phyloP scores from a whole-genome alignment of 106 monocot species.

The Dendrobium officinale region DNA sequence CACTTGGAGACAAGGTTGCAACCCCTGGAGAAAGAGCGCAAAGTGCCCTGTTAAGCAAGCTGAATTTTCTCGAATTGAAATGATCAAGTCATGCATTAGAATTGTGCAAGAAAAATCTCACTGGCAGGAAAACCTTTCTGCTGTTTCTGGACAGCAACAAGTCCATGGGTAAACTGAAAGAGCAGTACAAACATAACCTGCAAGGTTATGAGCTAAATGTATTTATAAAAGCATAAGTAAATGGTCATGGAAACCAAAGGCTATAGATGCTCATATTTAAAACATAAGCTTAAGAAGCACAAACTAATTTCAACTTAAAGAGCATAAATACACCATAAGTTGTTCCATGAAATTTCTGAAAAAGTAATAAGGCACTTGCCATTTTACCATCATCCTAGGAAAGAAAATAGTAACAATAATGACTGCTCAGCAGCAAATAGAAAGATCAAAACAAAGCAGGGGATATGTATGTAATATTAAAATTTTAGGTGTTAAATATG shows the following conservation, averaged over 20 bases:
- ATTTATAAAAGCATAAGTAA: not conserved
- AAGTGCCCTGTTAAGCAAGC: constrained; percentile 6
- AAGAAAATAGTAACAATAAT: not conserved
- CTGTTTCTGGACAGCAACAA: constrained; percentile 65
- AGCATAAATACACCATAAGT: not conserved
- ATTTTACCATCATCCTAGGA: not conserved
- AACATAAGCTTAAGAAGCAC: not conserved
- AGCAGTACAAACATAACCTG: constrained; percentile 82
- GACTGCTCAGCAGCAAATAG: not conserved
- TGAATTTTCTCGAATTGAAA: constrained; percentile 1
- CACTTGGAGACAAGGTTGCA: constrained; percentile 81
- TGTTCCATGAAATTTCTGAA: constrained; percentile 1
- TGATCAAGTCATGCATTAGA: not conserved
- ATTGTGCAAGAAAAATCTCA: constrained; percentile 23
- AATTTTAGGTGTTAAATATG: too few relatives aligned
- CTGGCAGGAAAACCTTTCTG: constrained; percentile 80
- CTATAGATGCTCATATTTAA: not conserved
- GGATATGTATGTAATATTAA: too few relatives aligned
- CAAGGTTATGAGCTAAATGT: constrained; percentile 6
- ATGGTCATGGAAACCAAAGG: not conserved
- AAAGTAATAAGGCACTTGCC: not conserved
- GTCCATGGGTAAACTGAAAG: constrained; percentile 51
- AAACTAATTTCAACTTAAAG: not conserved
- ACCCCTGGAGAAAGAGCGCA: constrained; percentile 40
- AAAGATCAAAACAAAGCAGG: constrained; percentile 1